Evolutionary conservation across 495 filamentous ascomycete species (phyloP).

Genomic region (Aspergillus asperescens): DNA sequence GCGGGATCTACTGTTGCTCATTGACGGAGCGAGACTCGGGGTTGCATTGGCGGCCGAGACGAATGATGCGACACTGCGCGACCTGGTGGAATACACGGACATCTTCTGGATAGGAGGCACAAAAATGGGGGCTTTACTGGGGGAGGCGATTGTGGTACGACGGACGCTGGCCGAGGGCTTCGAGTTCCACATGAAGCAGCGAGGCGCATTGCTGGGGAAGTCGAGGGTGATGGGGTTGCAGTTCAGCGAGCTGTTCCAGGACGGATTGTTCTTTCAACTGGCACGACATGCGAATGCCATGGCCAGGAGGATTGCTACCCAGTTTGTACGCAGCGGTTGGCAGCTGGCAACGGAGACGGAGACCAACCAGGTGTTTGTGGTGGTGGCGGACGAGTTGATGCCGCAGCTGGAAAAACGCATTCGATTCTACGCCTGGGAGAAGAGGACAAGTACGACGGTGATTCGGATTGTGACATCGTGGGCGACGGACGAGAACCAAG

Average conservation of each 20-base stretch:
- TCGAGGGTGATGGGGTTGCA: slow-evolving; percentile 40
- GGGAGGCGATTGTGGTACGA: slow-evolving; percentile 39
- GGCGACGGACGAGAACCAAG: slow-evolving; percentile 33
- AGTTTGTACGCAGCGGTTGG: slow-evolving; percentile 9
- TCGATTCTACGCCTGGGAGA: slow-evolving; percentile 35
- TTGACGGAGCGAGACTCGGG: slow-evolving; percentile 41
- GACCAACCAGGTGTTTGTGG: slow-evolving; percentile 37
- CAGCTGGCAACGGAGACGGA: slow-evolving; percentile 19
- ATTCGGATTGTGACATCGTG: slow-evolving; percentile 36
- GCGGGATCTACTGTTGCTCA: slow-evolving; percentile 31
- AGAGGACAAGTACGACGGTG: slow-evolving; percentile 19
- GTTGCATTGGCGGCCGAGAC: slow-evolving; percentile 32
- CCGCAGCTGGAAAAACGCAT: slow-evolving; percentile 27
- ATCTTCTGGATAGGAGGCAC: slow-evolving; percentile 47
- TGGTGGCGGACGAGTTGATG: slow-evolving; percentile 21
- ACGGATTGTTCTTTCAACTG: slow-evolving; percentile 36
- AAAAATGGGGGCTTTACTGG: slow-evolving; percentile 40
- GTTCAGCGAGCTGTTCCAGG: slow-evolving; percentile 39
- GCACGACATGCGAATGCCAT: slow-evolving; percentile 38
- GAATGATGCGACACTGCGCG: slow-evolving; percentile 32
- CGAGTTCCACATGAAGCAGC: slow-evolving; percentile 41
- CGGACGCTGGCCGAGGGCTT: slow-evolving; percentile 35
- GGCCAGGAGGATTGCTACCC: slow-evolving; percentile 22
- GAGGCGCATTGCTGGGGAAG: slow-evolving; percentile 42
- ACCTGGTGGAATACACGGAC: slow-evolving; percentile 36